A percentile compares a stretch with the other conserved stretches of the same genome.
phyloP scores from a whole-genome alignment of 164 flowering plant genomes.

The Nymphaea colorata region DNA sequence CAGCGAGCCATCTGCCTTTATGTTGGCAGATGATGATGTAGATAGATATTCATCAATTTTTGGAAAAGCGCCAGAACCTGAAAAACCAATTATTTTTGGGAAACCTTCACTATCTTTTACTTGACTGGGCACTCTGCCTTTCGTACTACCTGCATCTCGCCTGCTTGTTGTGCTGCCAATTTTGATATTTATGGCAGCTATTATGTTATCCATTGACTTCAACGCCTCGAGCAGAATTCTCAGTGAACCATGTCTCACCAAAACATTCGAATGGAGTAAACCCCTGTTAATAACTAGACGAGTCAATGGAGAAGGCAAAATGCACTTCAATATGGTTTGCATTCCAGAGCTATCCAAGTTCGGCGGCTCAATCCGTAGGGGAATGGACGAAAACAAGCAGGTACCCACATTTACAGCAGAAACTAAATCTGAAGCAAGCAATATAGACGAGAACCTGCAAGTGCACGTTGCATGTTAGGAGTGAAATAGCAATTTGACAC shows the following conservation, averaged over 20 bases:
- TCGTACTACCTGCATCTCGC: neutral
- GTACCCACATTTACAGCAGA: slow-evolving; percentile 32
- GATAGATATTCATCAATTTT: neutral
- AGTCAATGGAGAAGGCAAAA: slow-evolving; percentile 56
- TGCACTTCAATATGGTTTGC: slow-evolving; percentile 54
- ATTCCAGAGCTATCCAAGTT: slow-evolving; percentile 28
- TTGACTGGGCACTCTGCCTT: neutral
- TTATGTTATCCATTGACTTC: slow-evolving; percentile 46
- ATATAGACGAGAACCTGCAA: slow-evolving; percentile 74
- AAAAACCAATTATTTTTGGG: neutral
- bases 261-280: slow-evolving; percentile 57
- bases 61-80: neutral
- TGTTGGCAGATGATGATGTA: neutral
- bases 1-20: slow-evolving; percentile 9
- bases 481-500: too few relatives aligned
- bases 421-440: slow-evolving; percentile 66
- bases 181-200: slow-evolving; percentile 20
- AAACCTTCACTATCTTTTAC: neutral
- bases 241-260: slow-evolving; percentile 68
- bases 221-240: slow-evolving; percentile 67
- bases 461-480: neutral
- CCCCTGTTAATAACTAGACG: slow-evolving; percentile 70
- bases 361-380: slow-evolving; percentile 19
- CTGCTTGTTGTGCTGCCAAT: too few relatives aligned
- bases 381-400: slow-evolving; percentile 26